A percentile compares a stretch with the other conserved stretches of the same genome.
These are phyloP conservation scores for Coemansia sp. DNA, from an alignment of 192 early-diverging fungal species.

Conservation along the genomic window DNA sequence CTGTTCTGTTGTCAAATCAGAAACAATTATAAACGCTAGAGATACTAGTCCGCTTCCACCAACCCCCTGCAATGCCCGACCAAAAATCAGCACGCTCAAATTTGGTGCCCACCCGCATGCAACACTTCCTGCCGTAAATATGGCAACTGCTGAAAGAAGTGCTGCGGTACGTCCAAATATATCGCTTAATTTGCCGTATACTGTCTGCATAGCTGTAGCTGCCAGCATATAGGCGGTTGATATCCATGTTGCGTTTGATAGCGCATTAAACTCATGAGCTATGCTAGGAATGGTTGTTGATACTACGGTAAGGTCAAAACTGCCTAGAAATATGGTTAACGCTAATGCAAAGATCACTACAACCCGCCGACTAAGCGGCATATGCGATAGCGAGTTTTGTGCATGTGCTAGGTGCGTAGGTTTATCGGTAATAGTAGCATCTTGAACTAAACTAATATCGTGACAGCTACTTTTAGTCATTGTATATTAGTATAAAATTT, in stretches of 20 bases:
- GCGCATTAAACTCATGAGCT: no score
- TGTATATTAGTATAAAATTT: no score
- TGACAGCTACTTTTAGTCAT: no score
- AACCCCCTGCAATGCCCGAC: slow-evolving; percentile 62
- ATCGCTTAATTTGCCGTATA: slow-evolving; percentile 77
- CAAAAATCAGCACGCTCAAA: slow-evolving; percentile 66
- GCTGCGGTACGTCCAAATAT: slow-evolving; percentile 73
- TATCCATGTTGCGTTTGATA: slow-evolving; percentile 66
- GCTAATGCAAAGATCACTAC: no score
- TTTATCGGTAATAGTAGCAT: no score
- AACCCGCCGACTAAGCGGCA: no score
- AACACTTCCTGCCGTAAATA: slow-evolving; percentile 59
- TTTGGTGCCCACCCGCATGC: slow-evolving; percentile 53
- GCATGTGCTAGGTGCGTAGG: no score
- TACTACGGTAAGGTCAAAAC: no score
- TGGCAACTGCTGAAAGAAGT: slow-evolving; percentile 52
- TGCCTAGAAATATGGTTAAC: no score
- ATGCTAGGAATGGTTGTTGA: no score
- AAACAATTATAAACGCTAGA: slow-evolving; percentile 63
- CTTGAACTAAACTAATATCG: no score
- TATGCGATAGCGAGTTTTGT: no score
- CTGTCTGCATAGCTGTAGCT: slow-evolving; percentile 69
- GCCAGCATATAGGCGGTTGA: slow-evolving; percentile 68
- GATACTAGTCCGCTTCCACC: slow-evolving; percentile 67
- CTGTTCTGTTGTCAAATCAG: slow-evolving; percentile 56